These are phyloP conservation scores for Pulveroboletus sp. DNA, from an alignment of 768 basidiomycete species.

Conservation along the genomic window DNA sequence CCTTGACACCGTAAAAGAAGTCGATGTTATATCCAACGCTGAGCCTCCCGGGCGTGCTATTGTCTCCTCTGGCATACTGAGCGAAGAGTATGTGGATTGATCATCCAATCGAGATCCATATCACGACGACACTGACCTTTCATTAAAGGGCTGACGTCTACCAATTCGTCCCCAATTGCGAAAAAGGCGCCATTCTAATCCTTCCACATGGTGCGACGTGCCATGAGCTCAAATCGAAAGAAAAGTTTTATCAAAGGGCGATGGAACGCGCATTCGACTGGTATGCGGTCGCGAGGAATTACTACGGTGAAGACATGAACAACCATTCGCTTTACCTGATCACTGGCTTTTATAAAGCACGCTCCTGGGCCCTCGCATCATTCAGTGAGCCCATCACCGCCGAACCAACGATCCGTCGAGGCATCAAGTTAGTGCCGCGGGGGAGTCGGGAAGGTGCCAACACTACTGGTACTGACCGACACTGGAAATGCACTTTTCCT, in stretches of 20 bases:
- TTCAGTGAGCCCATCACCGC: not conserved
- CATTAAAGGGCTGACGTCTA: not conserved
- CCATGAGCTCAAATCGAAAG: slow-evolving; percentile 13
- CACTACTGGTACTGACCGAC: slow-evolving; percentile 1
- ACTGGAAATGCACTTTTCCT: too few species aligned
- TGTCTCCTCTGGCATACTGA: too few species aligned
- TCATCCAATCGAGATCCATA: too few species aligned
- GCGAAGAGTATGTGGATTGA: too few species aligned
- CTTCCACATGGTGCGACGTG: slow-evolving; percentile 26
- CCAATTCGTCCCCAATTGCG: not conserved
- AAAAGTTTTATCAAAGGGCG: slow-evolving; percentile 15
- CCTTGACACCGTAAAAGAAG: not conserved
- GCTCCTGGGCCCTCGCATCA: slow-evolving; percentile 25
- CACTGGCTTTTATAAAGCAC: slow-evolving; percentile 2
- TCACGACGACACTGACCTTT: too few species aligned
- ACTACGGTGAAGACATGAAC: not conserved
- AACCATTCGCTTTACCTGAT: slow-evolving; percentile 24
- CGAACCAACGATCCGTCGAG: not conserved
- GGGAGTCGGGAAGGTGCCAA: not conserved
- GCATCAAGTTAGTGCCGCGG: not conserved
- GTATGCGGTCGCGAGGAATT: slow-evolving; percentile 20
- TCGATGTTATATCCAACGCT: not conserved
- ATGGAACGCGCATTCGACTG: slow-evolving; percentile 16
- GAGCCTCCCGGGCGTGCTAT: too few species aligned
- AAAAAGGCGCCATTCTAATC: slow-evolving; percentile 26